A percentile compares a stretch with the other conserved stretches of the same genome.
These are phyloP conservation scores for Platismatia glauca DNA, from an alignment of 495 filamentous ascomycete genomes.

Conservation along the genomic window DNA sequence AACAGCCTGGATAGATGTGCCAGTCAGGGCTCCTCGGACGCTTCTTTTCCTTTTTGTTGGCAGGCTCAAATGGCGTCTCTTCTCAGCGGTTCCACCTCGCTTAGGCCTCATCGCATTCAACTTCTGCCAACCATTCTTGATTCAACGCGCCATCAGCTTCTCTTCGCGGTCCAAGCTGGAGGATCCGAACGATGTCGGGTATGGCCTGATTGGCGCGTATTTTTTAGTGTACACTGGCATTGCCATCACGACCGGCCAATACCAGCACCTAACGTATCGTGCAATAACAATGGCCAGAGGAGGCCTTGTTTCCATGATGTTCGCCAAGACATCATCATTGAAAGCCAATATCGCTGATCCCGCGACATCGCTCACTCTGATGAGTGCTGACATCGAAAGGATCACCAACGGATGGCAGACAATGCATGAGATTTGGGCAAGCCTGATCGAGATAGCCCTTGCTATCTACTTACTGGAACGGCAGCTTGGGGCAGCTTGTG, in stretches of 20 bases:
- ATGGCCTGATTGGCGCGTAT: conserved; percentile 59
- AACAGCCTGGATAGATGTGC: conserved; percentile 30
- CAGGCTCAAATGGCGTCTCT: conserved; percentile 40
- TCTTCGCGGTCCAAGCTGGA: conserved; percentile 35
- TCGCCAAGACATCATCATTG: conserved; percentile 40
- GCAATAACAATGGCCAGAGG: conserved; percentile 52
- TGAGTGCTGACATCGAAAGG: conserved; percentile 55
- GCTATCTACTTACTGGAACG: conserved; percentile 50
- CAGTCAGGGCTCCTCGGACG: conserved; percentile 29
- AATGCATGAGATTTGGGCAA: conserved; percentile 53
- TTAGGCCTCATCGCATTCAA: conserved; percentile 48
- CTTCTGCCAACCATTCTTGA: conserved; percentile 56
- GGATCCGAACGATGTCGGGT: conserved; percentile 40
- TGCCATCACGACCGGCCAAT: conserved; percentile 44
- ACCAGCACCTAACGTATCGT: conserved; percentile 51
- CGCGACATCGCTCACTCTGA: conserved; percentile 50
- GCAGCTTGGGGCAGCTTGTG: conserved; percentile 47
- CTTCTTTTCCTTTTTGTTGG: conserved; percentile 40
- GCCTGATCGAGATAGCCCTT: conserved; percentile 47
- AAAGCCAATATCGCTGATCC: conserved; percentile 38
- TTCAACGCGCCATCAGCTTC: conserved; percentile 43
- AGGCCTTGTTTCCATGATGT: conserved; percentile 49
- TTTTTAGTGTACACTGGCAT: conserved; percentile 52
- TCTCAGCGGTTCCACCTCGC: conserved; percentile 43
- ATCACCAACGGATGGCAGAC: conserved; percentile 39